Evolutionary conservation across 2,329 filamentous ascomycete genomes (phyloP), one percentile per base, ranked within the genome.

Genomic region (Talaromyces sp.): DNA sequence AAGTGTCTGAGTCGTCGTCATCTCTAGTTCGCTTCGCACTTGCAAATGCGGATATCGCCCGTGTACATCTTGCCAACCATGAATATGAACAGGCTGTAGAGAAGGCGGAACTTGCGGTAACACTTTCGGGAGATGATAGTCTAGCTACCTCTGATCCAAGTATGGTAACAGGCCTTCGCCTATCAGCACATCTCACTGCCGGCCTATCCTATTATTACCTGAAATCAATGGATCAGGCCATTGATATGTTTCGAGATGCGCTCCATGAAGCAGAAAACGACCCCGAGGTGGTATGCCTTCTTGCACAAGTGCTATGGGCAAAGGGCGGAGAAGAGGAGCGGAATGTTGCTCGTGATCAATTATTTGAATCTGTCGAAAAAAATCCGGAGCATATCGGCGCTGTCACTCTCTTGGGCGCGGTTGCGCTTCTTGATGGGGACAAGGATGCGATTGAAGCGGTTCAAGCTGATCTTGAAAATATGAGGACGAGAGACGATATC

Each of bases 301-400:
- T 98, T 13, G 91, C 93, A 0, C 92, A 98, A 77, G 91, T 98
- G 0, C 84, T 98, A 0, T 99, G 95, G 94, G 93, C 93, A 0
- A 92, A 92, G 69, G 93, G 91, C 9, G 87, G 88, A 0, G 86
- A 89, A 7, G 84, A 88, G 0, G 90, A 93, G 63, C 87, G 89
- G 56, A 87, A 89, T 59, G 87, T 90, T 67, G 93, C 94, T 17
- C 86, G 92, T 3, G 88, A 90, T 61, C 86, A 91, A 68, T 84
- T 99, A 0, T 94, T 97, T 72, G 88, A 89, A 15, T 89, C 90
- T 41, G 89, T 97, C 13, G 91, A 93, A 70, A 84, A 82, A 60
- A 81, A 90, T 59, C 87, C 91, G 0, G 86, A 88, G 1, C 93
- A 98, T 69, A 86, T 96, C 1, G 89, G 89, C 68, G 90, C 92